Evolutionary conservation across 2,329 filamentous ascomycete species (phyloP).

Genomic region (Trichophyton simii): DNA sequence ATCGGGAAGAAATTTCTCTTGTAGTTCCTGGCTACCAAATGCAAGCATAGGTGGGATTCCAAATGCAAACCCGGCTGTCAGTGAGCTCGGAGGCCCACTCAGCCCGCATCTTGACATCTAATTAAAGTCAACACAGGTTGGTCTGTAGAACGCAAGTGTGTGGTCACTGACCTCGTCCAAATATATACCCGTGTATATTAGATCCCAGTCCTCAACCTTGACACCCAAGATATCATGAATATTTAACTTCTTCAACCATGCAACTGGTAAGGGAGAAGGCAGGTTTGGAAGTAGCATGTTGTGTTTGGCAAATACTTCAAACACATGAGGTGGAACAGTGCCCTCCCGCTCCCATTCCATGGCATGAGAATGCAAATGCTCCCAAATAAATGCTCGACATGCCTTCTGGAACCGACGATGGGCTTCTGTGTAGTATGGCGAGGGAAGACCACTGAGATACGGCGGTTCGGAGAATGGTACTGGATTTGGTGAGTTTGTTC

Average conservation of each 20-base stretch:
- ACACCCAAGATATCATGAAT: conserved; percentile 55
- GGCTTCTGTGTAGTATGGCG: conserved; percentile 56
- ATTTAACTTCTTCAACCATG: conserved; percentile 53
- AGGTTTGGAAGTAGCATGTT: conserved; percentile 61
- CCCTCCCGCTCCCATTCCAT: conserved; percentile 59
- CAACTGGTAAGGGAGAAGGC: conserved; percentile 54
- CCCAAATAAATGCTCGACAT: conserved; percentile 52
- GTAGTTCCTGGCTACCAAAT: conserved; percentile 49
- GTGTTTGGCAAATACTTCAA: conserved; percentile 48
- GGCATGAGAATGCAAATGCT: conserved; percentile 50
- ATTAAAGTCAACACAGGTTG: not conserved
- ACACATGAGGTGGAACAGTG: conserved; percentile 52
- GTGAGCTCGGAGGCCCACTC: conserved; percentile 48
- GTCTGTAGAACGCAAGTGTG: not conserved
- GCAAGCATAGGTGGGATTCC: conserved; percentile 60
- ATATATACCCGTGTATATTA: conserved; percentile 58
- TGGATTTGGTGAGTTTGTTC: conserved; percentile 22
- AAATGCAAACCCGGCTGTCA: conserved; percentile 61
- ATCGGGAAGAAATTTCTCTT: conserved; percentile 55
- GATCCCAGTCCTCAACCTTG: conserved; percentile 62
- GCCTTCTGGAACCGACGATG: conserved; percentile 56
- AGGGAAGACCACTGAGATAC: conserved; percentile 57
- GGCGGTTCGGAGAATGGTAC: conserved; percentile 63
- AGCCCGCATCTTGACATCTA: conserved; percentile 54
- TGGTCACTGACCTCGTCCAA: conserved; percentile 44